Evolutionary conservation across 768 basidiomycete species (phyloP), one percentile per base, ranked within the genome.

Genomic region (Ephemerocybe angulata): DNA sequence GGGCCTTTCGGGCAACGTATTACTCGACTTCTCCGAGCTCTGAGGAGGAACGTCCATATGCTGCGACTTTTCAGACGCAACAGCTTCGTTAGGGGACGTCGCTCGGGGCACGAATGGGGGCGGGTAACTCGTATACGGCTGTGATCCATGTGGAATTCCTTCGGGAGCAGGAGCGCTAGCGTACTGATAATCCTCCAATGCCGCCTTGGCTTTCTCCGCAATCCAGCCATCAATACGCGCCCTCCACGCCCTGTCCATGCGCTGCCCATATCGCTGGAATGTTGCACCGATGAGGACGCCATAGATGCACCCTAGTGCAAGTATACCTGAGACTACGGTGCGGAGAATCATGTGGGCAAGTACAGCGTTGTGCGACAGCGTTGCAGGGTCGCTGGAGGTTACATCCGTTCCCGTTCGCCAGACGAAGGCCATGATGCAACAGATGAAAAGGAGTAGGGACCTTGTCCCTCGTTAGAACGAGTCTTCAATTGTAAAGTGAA

Each of bases 401-500:
- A 42, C 1, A 0, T 67, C 60, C 42, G 80, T 73, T 12, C 62
- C 56, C 1, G 76, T 76, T 21, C 80, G 73, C 85, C 84, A 87
- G 52, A 86, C 73, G 54, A 77, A 87, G 1, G 79, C 70, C 63
- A 87, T 76, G 58, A 87, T 82, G 21, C 80, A 76, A 25, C 75
- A 64, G 51, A 81, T 60, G 67, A 83, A 87, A 29, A 79, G 65
- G 21, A 84, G 75, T 58, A 87, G 79, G 0, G 86, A 83, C 80
- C 80, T 81, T n/a, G 25, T 17, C 11, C 38, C 3, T 41, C 50
- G 29, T 25, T 10, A 25, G 11, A 13, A n/a, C n/a, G n/a, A n/a
- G n/a, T n/a, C n/a, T n/a, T n/a, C 12, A 37, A 48, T 52, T 29
- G 5, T 31, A n/a, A 35, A n/a, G 25, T 41, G 25, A 3, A 22